phyloP scores from a whole-genome alignment of 169 alveolate species.

The Hammondia hammondi region DNA sequence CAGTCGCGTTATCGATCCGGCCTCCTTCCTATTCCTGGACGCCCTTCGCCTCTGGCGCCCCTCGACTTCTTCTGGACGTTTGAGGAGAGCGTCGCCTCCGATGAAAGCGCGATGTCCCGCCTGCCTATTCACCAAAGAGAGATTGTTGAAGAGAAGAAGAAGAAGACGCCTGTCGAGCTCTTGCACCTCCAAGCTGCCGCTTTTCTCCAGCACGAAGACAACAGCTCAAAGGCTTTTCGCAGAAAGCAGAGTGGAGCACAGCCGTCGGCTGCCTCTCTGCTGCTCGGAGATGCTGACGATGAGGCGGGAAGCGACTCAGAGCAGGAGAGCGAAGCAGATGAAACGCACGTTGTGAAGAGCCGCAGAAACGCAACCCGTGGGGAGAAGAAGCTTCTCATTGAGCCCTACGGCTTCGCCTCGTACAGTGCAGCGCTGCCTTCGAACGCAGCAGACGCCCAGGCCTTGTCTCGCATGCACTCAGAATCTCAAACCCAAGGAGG shows the following conservation, averaged over 20 bases:
- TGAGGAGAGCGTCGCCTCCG: not conserved
- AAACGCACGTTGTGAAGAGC: not conserved
- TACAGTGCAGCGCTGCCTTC: not conserved
- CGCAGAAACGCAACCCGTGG: not conserved
- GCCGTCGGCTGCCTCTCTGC: conserved; percentile 16
- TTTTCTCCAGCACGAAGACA: not conserved
- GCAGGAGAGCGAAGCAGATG: not conserved
- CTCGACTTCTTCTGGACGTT: conserved; percentile 6
- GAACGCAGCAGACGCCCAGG: not conserved
- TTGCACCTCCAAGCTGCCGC: not conserved
- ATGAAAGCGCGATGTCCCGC: not conserved
- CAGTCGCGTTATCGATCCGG: not conserved
- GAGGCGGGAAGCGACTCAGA: not conserved
- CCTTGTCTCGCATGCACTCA: not conserved
- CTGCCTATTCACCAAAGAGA: not conserved
- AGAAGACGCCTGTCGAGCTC: not conserved
- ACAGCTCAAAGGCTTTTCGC: not conserved
- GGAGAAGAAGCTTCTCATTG: not conserved
- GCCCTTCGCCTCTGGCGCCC: not conserved
- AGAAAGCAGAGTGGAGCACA: not conserved
- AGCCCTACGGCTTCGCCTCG: not conserved
- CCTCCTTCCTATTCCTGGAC: not conserved
- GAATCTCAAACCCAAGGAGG: not conserved
- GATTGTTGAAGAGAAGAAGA: not conserved
- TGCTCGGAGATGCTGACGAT: not conserved